A percentile compares a stretch with the other conserved stretches of the same genome.
phyloP scores from a whole-genome alignment of 208 protist genomes.

The Acanthamoeba royreba region DNA sequence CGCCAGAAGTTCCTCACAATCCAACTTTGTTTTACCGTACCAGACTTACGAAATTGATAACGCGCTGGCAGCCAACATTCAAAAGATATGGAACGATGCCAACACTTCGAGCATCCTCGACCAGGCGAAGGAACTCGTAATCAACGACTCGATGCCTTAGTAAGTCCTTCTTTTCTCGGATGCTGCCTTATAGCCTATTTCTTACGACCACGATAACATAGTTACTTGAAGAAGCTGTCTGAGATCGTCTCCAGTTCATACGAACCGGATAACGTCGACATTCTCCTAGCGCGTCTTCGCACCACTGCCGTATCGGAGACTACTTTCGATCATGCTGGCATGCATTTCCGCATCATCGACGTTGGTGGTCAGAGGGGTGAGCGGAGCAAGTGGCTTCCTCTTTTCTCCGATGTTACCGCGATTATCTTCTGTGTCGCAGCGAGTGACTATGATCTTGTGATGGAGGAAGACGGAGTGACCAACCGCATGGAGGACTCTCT shows the following conservation, averaged over 20 bases:
- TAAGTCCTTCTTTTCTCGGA: constrained; percentile 27
- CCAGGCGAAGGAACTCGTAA: not conserved
- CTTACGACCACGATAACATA: constrained; percentile 22
- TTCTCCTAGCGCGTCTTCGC: constrained; percentile 77
- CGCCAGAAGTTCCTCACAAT: too few relatives aligned
- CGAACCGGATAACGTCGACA: constrained; percentile 78
- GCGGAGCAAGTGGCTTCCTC: constrained; percentile 85
- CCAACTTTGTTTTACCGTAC: too few relatives aligned
- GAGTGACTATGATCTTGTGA: constrained; percentile 80
- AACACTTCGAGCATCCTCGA: constrained; percentile 59
- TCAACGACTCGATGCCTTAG: constrained; percentile 72
- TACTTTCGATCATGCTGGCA: constrained; percentile 74
- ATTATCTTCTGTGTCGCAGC: constrained; percentile 79
- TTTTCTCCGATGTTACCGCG: constrained; percentile 81
- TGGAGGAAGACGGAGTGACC: constrained; percentile 79
- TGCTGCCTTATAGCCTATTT: not conserved
- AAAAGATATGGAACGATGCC: constrained; percentile 68
- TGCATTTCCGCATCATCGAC: constrained; percentile 82
- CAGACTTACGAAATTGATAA: not conserved
- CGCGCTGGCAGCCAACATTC: constrained; percentile 31
- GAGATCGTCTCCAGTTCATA: constrained; percentile 66
- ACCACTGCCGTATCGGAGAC: constrained; percentile 81
- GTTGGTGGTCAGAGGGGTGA: constrained; percentile 86
- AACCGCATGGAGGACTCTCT: constrained; percentile 82
- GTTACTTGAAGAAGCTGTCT: constrained; percentile 79